phyloP scores from a whole-genome alignment of 192 early-diverging fungal genomes.

The Paraglomus brasilianum region DNA sequence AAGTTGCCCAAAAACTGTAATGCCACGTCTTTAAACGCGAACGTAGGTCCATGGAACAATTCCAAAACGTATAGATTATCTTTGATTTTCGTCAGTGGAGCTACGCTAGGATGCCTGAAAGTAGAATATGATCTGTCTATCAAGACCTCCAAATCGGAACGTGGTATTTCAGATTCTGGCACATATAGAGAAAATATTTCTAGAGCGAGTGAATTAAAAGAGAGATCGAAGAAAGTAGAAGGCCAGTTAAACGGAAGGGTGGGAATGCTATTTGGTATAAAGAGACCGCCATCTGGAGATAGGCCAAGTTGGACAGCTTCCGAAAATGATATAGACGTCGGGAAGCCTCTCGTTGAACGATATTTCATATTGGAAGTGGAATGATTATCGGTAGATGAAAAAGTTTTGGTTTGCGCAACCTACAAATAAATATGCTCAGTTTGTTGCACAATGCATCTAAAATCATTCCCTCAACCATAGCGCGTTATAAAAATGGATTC shows the following conservation, averaged over 20 bases:
- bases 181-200: slow-evolving; percentile 85
- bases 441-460: too few relatives aligned
- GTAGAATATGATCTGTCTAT: slow-evolving; percentile 74
- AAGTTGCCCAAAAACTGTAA: slow-evolving; percentile 95
- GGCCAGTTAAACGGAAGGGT: slow-evolving; percentile 67
- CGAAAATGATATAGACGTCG: slow-evolving; percentile 74
- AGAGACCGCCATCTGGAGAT: slow-evolving; percentile 91
- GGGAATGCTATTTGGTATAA: slow-evolving; percentile 86
- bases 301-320: slow-evolving; percentile 90
- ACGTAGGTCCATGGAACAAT: slow-evolving; percentile 96
- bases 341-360: slow-evolving; percentile 83
- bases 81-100: slow-evolving; percentile 70
- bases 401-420: too few relatives aligned
- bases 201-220: slow-evolving; percentile 81
- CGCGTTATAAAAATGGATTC: too few relatives aligned
- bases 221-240: slow-evolving; percentile 64
- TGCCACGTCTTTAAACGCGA: slow-evolving; percentile 98
- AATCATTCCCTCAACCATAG: too few relatives aligned
- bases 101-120: slow-evolving; percentile 73
- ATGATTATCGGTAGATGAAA: too few relatives aligned
- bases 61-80: slow-evolving; percentile 77
- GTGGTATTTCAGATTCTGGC: slow-evolving; percentile 73
- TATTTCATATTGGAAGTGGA: slow-evolving; percentile 94
- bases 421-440: too few relatives aligned
- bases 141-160: slow-evolving; percentile 64